Evolutionary conservation across 129 eudicot genomes (phyloP).

Genomic region (Kitagawia praeruptora): DNA sequence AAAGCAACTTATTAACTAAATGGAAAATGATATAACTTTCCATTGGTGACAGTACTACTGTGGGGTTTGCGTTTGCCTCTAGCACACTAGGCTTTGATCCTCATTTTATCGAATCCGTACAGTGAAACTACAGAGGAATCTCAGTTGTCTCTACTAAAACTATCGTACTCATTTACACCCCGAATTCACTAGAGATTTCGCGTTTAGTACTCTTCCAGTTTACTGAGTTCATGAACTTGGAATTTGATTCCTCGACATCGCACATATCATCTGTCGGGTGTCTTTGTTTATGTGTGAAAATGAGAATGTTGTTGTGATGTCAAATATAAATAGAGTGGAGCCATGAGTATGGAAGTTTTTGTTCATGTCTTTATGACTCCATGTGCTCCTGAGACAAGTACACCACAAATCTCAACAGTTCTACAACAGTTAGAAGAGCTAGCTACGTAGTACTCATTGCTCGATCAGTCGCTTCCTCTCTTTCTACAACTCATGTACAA

Average conservation of each 20-base stretch:
- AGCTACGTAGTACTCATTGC: not conserved
- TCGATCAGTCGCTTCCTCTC: not conserved
- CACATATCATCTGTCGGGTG: not conserved
- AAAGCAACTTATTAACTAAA: not conserved
- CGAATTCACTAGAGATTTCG: not conserved
- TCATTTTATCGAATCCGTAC: not conserved
- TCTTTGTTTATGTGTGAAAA: not conserved
- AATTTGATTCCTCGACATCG: not conserved
- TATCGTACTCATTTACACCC: not conserved
- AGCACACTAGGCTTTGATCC: no score
- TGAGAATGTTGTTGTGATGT: not conserved
- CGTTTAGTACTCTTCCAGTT: not conserved
- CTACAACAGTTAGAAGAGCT: not conserved
- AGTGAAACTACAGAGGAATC: not conserved
- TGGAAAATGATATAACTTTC: not conserved
- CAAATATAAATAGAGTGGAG: conserved; percentile 8
- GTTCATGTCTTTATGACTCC: not conserved
- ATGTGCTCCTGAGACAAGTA: not conserved
- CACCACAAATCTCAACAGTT: not conserved
- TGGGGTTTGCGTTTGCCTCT: not conserved
- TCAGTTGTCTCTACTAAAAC: not conserved
- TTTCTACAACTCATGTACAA: not conserved
- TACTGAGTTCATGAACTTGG: not conserved
- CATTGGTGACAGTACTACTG: not conserved
- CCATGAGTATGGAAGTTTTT: conserved; percentile 3